Percentiles rank a stretch among this genome's conserved stretches.
Evolutionary conservation across 352 stramenopile species (phyloP).

Genomic region (Phytophthora idaei): DNA sequence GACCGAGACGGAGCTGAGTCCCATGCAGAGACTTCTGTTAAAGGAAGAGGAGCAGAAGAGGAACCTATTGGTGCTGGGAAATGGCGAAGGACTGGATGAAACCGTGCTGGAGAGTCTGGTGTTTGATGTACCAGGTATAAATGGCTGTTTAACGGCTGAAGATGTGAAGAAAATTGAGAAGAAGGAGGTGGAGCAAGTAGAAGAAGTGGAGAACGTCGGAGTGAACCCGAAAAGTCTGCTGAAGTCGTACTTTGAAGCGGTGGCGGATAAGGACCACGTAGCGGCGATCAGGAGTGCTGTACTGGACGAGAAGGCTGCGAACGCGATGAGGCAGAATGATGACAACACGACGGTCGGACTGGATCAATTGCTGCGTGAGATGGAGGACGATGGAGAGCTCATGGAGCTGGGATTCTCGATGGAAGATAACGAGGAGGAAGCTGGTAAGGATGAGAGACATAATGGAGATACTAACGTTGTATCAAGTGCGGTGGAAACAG

Average conservation of each 20-base stretch:
- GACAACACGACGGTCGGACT: constrained; percentile 63
- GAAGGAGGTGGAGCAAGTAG: constrained; percentile 8
- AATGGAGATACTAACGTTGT: constrained; percentile 2
- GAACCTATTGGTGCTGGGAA: constrained; percentile 45
- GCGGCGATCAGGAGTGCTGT: constrained; percentile 60
- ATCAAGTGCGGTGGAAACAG: not conserved
- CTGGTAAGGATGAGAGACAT: constrained; percentile 5
- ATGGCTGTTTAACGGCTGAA: constrained; percentile 53
- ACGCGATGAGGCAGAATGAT: constrained; percentile 56
- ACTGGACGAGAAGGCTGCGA: constrained; percentile 65
- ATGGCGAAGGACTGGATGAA: constrained; percentile 30
- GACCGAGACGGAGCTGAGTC: not conserved
- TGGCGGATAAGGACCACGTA: constrained; percentile 56
- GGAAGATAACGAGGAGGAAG: constrained; percentile 39
- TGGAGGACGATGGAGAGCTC: constrained; percentile 73
- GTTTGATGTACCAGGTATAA: constrained; percentile 56
- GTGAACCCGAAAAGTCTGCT: constrained; percentile 62
- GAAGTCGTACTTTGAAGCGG: constrained; percentile 72
- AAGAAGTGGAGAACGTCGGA: constrained; percentile 46
- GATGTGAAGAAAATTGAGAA: constrained; percentile 46
- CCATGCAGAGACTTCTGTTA: constrained; percentile 23
- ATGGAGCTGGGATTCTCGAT: constrained; percentile 64
- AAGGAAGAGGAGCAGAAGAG: constrained; percentile 42
- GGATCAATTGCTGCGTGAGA: constrained; percentile 71
- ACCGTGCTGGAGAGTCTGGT: constrained; percentile 49